Evolutionary conservation across 805 yeast genomes (phyloP), one percentile per base, ranked within the genome.

Genomic region (Metschnikowia chrysomelidarum): DNA sequence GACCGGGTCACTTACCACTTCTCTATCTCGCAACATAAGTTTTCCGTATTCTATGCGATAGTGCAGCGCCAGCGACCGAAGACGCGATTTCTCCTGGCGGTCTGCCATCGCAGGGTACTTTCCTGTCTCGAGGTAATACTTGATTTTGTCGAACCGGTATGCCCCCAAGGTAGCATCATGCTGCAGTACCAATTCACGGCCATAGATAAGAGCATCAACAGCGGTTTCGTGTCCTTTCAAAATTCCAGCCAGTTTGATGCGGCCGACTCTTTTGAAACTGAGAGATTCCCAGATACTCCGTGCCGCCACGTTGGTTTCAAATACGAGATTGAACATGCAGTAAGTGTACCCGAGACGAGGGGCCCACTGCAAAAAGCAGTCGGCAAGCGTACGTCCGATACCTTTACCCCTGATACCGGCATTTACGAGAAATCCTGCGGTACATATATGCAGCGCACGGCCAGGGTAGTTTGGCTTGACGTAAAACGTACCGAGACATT

Each of bases 391-490:
- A 36, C 82, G 69, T 4, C 98, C 98, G 18, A 93, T 86, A 4
- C 97, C 96, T 56, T 84, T 86, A 17, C 91, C 88, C 50, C 98
- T 68, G 48, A 87, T 87, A 46, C 95, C 95, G 4, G 95, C 93
- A 59, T 91, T 88, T 2, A 91, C 98, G 22, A 91, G 64, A 49
- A 91, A 84, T 14, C 82, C 82, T 2, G 87, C 95, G 0, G 95
- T 85, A 50, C 95, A 88, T n/a, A 93, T 82, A 54, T 91, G 97
- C 0, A 95, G 79, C 13, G 93, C 82, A 28, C 98, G 68, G 2
- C 98, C 98, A 0, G 97, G 96, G 54, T 82, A 91, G 51, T 87
- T 84, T 2, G 97, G 93, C 46, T 83, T 83, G 42, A 91, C 72
- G 55, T 74, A 80, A 54, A 91, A 88, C 2, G 89, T 75, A 0